Conservation (phyloP, 169 alveolate species). For the Fabrea salina region DNA sequence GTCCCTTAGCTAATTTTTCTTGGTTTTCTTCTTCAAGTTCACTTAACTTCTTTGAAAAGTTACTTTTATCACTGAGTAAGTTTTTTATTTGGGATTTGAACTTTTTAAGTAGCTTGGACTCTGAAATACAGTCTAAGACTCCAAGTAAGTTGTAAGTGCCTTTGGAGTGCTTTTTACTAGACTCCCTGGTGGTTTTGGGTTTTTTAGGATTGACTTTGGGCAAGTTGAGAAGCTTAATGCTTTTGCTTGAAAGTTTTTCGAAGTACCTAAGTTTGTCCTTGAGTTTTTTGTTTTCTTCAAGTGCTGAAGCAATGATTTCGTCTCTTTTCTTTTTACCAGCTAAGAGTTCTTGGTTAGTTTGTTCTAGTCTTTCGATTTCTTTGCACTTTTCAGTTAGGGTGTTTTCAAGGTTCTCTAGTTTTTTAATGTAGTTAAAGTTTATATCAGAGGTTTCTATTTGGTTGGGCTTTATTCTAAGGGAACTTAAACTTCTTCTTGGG, state of each 20-base stretch:
- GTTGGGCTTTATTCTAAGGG: too few species aligned
- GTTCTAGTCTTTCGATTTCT: slow-evolving; percentile 10
- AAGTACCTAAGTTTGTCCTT: not conserved
- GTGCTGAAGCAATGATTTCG: slow-evolving; percentile 16
- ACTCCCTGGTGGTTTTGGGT: not conserved
- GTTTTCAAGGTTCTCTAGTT: not conserved
- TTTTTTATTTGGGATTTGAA: too few species aligned
- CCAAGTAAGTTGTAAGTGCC: too few species aligned
- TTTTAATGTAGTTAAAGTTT: not conserved
- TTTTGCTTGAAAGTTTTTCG: not conserved
- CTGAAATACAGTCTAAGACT: too few species aligned
- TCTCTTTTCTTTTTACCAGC: slow-evolving; percentile 12
- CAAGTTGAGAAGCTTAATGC: not conserved
- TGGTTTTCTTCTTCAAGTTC: not conserved
- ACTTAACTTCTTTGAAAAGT: not conserved
- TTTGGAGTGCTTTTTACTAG: too few species aligned
- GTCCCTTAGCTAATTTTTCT: not conserved
- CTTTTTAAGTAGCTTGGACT: too few species aligned
- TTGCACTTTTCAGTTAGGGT: not conserved
- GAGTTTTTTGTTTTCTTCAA: slow-evolving; percentile 15
- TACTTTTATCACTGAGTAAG: too few species aligned
- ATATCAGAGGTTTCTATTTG: too few species aligned
- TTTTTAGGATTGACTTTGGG: not conserved
- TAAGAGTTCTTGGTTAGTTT: not conserved
- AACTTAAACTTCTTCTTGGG: too few species aligned